Evolutionary conservation across 2,329 filamentous ascomycete genomes (phyloP).

Genomic region (Xenoacremonium recifei): DNA sequence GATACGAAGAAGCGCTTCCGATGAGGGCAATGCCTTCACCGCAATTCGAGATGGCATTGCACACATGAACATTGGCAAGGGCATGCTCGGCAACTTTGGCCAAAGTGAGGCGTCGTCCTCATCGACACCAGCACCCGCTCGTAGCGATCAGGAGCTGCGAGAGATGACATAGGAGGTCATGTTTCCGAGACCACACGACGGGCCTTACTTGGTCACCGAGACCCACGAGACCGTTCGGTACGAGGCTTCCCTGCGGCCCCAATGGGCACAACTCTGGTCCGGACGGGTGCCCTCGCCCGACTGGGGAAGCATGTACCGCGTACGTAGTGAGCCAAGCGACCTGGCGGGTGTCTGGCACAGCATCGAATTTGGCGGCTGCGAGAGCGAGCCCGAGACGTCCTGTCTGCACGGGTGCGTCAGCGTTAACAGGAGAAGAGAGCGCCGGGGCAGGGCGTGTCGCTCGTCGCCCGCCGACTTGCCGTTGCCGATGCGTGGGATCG

Average conservation of each 20-base stretch:
- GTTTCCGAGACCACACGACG: slow-evolving; percentile 28
- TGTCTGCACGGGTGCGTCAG: background rate
- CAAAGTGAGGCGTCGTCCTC: slow-evolving; percentile 21
- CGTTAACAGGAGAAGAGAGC: background rate
- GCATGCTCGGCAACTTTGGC: slow-evolving; percentile 37
- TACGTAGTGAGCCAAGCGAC: slow-evolving; percentile 6
- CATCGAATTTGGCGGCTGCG: slow-evolving; percentile 10
- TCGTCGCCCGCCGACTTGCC: background rate
- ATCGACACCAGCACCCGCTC: slow-evolving; percentile 18
- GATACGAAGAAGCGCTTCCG: slow-evolving; percentile 44
- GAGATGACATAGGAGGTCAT: slow-evolving; percentile 48
- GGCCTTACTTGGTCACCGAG: slow-evolving; percentile 33
- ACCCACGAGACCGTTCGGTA: slow-evolving; percentile 26
- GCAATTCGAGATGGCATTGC: slow-evolving; percentile 48
- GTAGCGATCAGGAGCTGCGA: slow-evolving; percentile 41
- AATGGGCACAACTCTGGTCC: background rate
- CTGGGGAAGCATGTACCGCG: slow-evolving; percentile 9
- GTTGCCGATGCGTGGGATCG: too few relatives aligned
- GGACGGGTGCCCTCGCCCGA: background rate
- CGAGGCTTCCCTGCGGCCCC: background rate
- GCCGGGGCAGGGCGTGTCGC: too few relatives aligned
- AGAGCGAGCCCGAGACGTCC: slow-evolving; percentile 1
- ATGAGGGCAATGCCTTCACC: slow-evolving; percentile 45
- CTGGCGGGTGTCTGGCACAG: slow-evolving; percentile 16
- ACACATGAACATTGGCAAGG: slow-evolving; percentile 48